Evolutionary conservation across 495 filamentous ascomycete genomes (phyloP).

Genomic region (Neurospora africana): DNA sequence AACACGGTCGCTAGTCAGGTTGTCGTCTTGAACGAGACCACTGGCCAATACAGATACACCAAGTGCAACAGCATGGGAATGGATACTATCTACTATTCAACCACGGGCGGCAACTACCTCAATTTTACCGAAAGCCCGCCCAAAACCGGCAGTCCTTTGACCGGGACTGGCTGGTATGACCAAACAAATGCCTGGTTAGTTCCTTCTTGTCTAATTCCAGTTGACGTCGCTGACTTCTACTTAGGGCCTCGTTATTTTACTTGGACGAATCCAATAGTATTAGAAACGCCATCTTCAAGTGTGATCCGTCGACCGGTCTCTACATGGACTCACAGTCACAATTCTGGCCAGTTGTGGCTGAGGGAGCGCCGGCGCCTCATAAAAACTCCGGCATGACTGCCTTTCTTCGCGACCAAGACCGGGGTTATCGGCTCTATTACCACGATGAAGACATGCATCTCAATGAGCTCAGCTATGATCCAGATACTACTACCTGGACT

Average conservation of each 20-base stretch:
- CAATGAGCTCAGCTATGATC: constrained; percentile 20
- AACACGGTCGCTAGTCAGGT: constrained; percentile 22
- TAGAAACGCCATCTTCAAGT: constrained; percentile 20
- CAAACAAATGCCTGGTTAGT: constrained; percentile 13
- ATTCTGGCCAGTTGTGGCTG: constrained; percentile 19
- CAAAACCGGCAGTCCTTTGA: constrained; percentile 24
- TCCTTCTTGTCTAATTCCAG: not conserved
- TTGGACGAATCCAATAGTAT: constrained; percentile 12
- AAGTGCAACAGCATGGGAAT: constrained; percentile 20
- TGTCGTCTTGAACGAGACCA: constrained; percentile 24
- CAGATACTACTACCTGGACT: constrained; percentile 8
- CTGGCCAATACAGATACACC: constrained; percentile 25
- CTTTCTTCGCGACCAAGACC: constrained; percentile 17
- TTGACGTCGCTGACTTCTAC: not conserved
- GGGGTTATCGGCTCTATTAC: constrained; percentile 28
- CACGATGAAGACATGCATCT: constrained; percentile 21
- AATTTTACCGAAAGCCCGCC: constrained; percentile 6
- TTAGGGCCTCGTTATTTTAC: constrained; percentile 26
- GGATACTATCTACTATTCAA: constrained; percentile 16
- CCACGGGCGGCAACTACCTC: constrained; percentile 11
- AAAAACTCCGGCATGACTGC: constrained; percentile 19
- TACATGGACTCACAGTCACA: constrained; percentile 3
- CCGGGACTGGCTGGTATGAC: constrained; percentile 23
- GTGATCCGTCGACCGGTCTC: constrained; percentile 21
- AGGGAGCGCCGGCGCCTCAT: constrained; percentile 8